Percentiles rank a stretch among this genome's conserved stretches.
These are phyloP conservation scores for Calonectria ilicicola DNA, from an alignment of 2,329 filamentous ascomycete genomes.

Conservation along the genomic window DNA sequence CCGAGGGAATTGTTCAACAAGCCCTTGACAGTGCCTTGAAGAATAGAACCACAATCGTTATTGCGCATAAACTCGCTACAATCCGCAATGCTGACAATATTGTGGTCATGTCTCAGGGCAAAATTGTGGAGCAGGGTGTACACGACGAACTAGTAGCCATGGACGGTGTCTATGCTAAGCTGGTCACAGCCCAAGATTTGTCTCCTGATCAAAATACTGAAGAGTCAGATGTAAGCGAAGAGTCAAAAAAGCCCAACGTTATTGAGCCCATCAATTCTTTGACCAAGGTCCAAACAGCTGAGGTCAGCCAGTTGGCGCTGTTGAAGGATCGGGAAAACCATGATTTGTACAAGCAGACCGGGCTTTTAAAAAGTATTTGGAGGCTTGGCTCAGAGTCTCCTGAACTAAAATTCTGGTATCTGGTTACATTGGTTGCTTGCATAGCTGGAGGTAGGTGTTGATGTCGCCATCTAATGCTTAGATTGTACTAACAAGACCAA, in stretches of 20 bases:
- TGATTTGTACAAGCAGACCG: constrained; percentile 6
- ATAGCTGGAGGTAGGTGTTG: not conserved
- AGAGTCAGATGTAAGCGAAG: not conserved
- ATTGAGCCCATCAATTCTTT: not conserved
- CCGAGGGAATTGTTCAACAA: constrained; percentile 63
- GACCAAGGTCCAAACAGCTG: constrained; percentile 60
- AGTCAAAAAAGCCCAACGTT: not conserved
- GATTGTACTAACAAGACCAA: not conserved
- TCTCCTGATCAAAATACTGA: constrained; percentile 3
- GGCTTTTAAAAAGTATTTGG: constrained; percentile 18
- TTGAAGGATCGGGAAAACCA: constrained; percentile 45
- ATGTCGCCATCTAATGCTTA: not conserved
- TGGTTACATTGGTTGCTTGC: not conserved
- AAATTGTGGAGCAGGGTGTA: constrained; percentile 67
- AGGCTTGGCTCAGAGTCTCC: not conserved
- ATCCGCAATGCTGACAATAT: constrained; percentile 73
- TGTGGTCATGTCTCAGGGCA: constrained; percentile 69
- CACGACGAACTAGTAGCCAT: constrained; percentile 63
- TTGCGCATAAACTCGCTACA: constrained; percentile 70
- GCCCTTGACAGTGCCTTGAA: constrained; percentile 64
- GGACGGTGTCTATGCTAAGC: constrained; percentile 59
- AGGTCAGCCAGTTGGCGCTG: constrained; percentile 46
- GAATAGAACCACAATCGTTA: constrained; percentile 71
- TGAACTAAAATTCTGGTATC: constrained; percentile 14
- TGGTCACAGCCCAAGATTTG: constrained; percentile 57